Evolutionary conservation across 2,329 filamentous ascomycete genomes (phyloP).

Genomic region (Penicillium psychrosexuale): DNA sequence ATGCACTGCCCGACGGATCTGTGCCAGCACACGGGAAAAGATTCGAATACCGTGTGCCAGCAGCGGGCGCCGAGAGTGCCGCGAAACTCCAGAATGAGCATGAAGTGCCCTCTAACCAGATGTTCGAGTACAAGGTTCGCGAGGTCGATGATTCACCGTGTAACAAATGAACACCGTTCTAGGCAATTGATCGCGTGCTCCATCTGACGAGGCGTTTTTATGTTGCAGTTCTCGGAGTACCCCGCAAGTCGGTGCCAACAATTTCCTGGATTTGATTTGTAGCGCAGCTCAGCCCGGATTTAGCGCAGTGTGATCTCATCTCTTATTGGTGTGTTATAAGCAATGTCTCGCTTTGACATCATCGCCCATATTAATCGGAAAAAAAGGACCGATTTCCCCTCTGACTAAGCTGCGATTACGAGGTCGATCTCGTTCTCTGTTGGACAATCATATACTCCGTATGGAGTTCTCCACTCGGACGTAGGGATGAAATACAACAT

Average conservation of each 20-base stretch:
- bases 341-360: neutral
- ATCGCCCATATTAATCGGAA: neutral
- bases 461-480: neutral
- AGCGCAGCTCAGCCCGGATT: neutral
- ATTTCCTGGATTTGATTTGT: too few species aligned
- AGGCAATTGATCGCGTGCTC: neutral
- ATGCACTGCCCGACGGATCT: slow-evolving; percentile 46
- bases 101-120: slow-evolving; percentile 52
- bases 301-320: neutral
- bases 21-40: slow-evolving; percentile 39
- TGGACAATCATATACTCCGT: neutral
- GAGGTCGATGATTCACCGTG: slow-evolving; percentile 23
- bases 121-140: slow-evolving; percentile 48
- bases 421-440: neutral
- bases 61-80: slow-evolving; percentile 55
- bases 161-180: neutral
- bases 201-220: neutral
- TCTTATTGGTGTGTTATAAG: neutral
- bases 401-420: neutral
- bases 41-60: slow-evolving; percentile 61
- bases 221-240: neutral
- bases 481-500: neutral
- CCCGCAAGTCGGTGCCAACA: neutral
- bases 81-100: slow-evolving; percentile 53
- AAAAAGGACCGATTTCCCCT: neutral